phyloP scores from a whole-genome alignment of 176 grass and related monocot species.

The Phyllostachys edulis region DNA sequence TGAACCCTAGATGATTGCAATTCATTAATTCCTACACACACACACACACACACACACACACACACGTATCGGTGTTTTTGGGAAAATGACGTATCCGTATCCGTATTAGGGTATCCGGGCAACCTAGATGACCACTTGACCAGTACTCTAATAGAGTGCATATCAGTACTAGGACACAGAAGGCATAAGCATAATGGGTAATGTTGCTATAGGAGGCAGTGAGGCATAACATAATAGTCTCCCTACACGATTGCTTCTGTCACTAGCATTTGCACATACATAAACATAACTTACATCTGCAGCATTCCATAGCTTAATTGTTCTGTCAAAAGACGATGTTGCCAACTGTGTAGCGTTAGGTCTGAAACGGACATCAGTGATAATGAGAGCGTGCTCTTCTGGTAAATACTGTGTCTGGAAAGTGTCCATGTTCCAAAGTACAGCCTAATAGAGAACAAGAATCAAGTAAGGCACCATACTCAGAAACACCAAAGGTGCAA shows the following conservation, averaged over 20 bases:
- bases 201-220: neutral
- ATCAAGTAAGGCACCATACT: neutral
- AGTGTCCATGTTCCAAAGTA: slow-evolving; percentile 98
- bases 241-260: neutral
- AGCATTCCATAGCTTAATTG: slow-evolving; percentile 86
- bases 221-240: slow-evolving; percentile 13
- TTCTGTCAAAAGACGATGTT: slow-evolving; percentile 92
- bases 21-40: too few relatives aligned
- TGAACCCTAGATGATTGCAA: too few relatives aligned
- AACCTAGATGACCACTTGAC: too few relatives aligned
- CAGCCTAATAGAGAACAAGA: slow-evolving; percentile 57
- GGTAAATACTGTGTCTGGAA: slow-evolving; percentile 73
- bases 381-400: slow-evolving; percentile 67
- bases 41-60: too few relatives aligned
- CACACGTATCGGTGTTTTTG: too few relatives aligned
- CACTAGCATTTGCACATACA: neutral
- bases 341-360: slow-evolving; percentile 80
- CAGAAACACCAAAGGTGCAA: slow-evolving; percentile 16
- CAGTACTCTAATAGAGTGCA: neutral
- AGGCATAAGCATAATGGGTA: neutral
- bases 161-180: neutral
- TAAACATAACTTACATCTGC: slow-evolving; percentile 67
- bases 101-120: too few relatives aligned
- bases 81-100: too few relatives aligned
- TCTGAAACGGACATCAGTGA: slow-evolving; percentile 95